Percentiles rank a stretch among this genome's conserved stretches.
phyloP scores from a whole-genome alignment of 768 basidiomycete genomes.

The Suillus bovinus region DNA sequence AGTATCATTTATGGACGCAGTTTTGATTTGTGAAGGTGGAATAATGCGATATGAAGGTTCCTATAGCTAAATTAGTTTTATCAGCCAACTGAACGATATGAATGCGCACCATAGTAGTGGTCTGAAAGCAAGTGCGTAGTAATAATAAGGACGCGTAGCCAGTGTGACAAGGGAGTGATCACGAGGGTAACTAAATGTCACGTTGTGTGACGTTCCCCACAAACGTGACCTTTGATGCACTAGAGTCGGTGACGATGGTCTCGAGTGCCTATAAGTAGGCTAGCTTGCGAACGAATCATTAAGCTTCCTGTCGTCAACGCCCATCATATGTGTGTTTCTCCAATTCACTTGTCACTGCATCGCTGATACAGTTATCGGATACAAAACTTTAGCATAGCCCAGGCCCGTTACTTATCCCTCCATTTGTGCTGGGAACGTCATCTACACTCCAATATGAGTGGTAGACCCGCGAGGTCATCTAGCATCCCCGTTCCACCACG shows the following conservation, averaged over 20 bases:
- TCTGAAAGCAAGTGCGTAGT: conserved; percentile 11
- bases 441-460: conserved; percentile 37
- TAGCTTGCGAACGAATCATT: conserved; percentile 1
- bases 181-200: conserved; percentile 29
- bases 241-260: conserved; percentile 8
- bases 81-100: background rate
- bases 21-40: conserved; percentile 53
- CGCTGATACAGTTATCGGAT: background rate
- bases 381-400: background rate
- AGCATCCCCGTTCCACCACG: conserved; percentile 66
- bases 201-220: conserved; percentile 27
- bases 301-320: background rate
- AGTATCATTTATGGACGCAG: conserved; percentile 66
- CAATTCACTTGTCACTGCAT: background rate
- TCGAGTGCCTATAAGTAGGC: conserved; percentile 11
- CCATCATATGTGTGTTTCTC: background rate
- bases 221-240: conserved; percentile 16
- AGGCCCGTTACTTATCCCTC: background rate
- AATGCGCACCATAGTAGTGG: conserved; percentile 23
- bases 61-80: conserved; percentile 23
- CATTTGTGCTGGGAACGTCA: background rate
- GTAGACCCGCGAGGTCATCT: conserved; percentile 58
- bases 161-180: conserved; percentile 10
- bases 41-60: conserved; percentile 62
- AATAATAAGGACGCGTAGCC: conserved; percentile 15